These are phyloP conservation scores for Cercospora beticola DNA, from an alignment of 2,329 filamentous ascomycete genomes.

Conservation along the genomic window DNA sequence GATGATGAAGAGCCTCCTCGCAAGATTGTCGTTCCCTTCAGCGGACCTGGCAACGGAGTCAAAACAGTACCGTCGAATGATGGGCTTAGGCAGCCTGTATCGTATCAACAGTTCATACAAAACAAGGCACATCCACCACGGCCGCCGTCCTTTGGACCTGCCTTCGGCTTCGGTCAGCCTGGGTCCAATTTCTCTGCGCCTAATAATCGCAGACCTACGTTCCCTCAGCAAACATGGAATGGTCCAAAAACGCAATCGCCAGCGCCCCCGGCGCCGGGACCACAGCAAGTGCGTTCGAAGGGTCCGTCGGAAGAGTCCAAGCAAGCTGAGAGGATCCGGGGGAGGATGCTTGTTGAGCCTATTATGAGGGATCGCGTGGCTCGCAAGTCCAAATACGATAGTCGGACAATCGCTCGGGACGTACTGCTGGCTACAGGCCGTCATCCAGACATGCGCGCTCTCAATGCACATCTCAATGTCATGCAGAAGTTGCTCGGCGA, in stretches of 20 bases:
- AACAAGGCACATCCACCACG: conserved; percentile 7
- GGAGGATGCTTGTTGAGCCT: conserved; percentile 43
- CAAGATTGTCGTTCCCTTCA: conserved; percentile 36
- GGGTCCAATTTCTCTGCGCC: neutral
- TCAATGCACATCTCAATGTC: conserved; percentile 59
- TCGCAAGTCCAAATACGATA: conserved; percentile 56
- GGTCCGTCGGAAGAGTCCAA: conserved; percentile 33
- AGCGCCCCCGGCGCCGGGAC: conserved; percentile 10
- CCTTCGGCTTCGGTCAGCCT: neutral
- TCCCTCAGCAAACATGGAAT: conserved; percentile 11
- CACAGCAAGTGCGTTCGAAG: conserved; percentile 22
- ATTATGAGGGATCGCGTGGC: conserved; percentile 50
- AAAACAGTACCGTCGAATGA: conserved; percentile 15
- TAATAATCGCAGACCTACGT: neutral
- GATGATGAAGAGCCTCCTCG: conserved; percentile 49
- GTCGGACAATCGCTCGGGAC: conserved; percentile 62
- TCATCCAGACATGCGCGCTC: conserved; percentile 57
- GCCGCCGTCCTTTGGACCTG: neutral
- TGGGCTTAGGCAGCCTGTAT: conserved; percentile 20
- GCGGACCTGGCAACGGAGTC: conserved; percentile 10
- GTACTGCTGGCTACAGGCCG: conserved; percentile 61
- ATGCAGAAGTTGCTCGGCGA: conserved; percentile 44
- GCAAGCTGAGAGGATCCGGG: conserved; percentile 36
- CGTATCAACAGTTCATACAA: conserved; percentile 21
- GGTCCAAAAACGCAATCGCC: conserved; percentile 6